Conservation (phyloP, 768 basidiomycete species). For the Crepidotus variabilis region DNA sequence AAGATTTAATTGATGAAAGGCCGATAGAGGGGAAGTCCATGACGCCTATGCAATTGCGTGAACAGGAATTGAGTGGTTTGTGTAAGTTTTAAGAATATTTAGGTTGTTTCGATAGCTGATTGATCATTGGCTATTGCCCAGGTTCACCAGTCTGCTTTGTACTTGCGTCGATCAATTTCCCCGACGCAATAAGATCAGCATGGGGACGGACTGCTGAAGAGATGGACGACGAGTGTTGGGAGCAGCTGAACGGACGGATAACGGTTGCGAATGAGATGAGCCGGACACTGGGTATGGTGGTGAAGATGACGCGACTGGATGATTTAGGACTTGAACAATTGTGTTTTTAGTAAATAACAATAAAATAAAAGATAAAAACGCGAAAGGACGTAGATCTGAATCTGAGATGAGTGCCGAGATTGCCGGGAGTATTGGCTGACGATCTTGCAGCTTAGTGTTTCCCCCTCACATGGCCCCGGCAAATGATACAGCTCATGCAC, state of each 20-base stretch:
- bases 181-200: slow-evolving; percentile 55
- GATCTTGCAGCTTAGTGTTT: neutral
- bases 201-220: slow-evolving; percentile 72
- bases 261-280: slow-evolving; percentile 32
- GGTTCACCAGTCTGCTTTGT: slow-evolving; percentile 79
- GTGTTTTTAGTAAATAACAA: slow-evolving; percentile 27
- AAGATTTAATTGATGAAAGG: slow-evolving; percentile 35
- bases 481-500: neutral
- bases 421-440: neutral
- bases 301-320: slow-evolving; percentile 72
- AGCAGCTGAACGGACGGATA: slow-evolving; percentile 43
- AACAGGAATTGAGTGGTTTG: slow-evolving; percentile 73
- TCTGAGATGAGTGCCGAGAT: neutral
- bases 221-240: slow-evolving; percentile 66
- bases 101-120: neutral
- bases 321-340: slow-evolving; percentile 74
- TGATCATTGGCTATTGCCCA: slow-evolving; percentile 23
- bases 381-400: neutral
- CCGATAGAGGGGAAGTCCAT: slow-evolving; percentile 22
- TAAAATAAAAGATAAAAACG: neutral
- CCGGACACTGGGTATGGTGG: slow-evolving; percentile 52
- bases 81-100: slow-evolving; percentile 42
- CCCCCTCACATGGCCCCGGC: slow-evolving; percentile 6
- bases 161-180: slow-evolving; percentile 63
- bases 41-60: slow-evolving; percentile 32